Evolutionary conservation across 2,329 filamentous ascomycete genomes (phyloP).

Genomic region (Didymellaceae sp.): DNA sequence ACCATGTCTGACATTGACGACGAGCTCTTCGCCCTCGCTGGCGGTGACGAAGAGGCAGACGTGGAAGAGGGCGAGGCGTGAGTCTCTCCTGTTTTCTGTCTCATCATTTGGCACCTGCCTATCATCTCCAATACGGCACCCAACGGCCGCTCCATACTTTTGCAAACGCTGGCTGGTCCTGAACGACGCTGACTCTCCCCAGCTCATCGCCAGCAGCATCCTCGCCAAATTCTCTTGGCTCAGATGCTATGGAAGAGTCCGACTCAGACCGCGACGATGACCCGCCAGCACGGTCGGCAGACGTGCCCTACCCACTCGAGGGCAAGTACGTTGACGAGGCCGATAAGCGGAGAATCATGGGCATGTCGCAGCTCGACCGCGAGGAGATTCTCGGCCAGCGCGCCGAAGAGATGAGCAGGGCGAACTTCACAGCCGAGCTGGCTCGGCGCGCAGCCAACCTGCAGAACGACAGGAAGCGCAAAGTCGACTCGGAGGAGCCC

Average conservation of each 20-base stretch:
- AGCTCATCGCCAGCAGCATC: constrained; percentile 71
- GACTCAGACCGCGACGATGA: constrained; percentile 59
- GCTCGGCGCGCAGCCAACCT: constrained; percentile 76
- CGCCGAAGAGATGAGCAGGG: constrained; percentile 79
- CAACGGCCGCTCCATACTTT: constrained; percentile 7
- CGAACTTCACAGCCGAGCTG: constrained; percentile 81
- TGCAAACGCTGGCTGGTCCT: neutral
- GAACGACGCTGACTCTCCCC: constrained; percentile 39
- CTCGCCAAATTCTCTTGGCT: constrained; percentile 77
- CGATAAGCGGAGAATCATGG: constrained; percentile 71
- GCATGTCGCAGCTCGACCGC: constrained; percentile 86
- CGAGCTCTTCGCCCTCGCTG: constrained; percentile 90
- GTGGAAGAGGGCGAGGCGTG: constrained; percentile 85
- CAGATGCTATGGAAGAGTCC: constrained; percentile 86
- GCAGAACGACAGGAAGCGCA: constrained; percentile 72
- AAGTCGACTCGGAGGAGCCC: constrained; percentile 77
- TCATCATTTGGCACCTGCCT: constrained; percentile 19
- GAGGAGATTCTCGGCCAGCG: constrained; percentile 91
- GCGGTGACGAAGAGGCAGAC: constrained; percentile 66
- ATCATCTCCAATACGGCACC: constrained; percentile 17
- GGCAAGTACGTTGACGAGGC: constrained; percentile 72
- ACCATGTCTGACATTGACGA: constrained; percentile 82
- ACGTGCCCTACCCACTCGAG: constrained; percentile 81
- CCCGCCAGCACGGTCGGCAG: constrained; percentile 61
- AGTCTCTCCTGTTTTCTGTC: constrained; percentile 52